Base-by-base conservation (phyloP, 1,284 basidiomycete species). In the Peniophora sp. region DNA sequence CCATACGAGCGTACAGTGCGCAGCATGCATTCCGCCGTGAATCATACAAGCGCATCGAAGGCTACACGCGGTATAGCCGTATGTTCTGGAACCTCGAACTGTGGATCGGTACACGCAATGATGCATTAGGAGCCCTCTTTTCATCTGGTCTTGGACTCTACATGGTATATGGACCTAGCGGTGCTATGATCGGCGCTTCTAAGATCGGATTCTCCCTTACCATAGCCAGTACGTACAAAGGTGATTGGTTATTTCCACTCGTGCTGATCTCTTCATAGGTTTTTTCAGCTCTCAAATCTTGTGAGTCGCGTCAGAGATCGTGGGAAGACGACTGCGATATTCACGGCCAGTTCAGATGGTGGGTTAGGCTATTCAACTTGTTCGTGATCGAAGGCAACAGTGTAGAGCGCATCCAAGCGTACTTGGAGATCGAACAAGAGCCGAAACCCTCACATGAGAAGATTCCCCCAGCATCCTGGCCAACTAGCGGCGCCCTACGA, bases 381-480 rank as follows among this genome's bases (percentile, higher is more conserved):
- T 74, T 85, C 39, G 82, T 85, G 64, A 75, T 84, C 14, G 72
- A 72, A 57, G 74, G 80, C 69, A 64, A 41, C 66, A 60, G 83
- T 60, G 70, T 91, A 54, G 88, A 91, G 62, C 78, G 89, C 27
- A 83, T 92, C 49, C 76, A 85, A 58, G 77, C 78, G 27, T 91
- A 90, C 60, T 63, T 88, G 44, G 64, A 71, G 14, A 86, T 88
- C 51, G 85, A 87, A 50, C 85, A 88, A 60, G 88, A 91, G 61
- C 76, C 78, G 1, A 69, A 72, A 49, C 60, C 75, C 1, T 72
- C 71, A 0, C 61, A 68, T 20, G 60, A 63, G 12, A 78, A 79
- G 5, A 67, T 73, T 42, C 87, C 88, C 24, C 85, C 88, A 3
- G 88, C 88, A 0, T 79, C 85, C 53, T 91, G 88, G 88, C 88